Base-by-base conservation (phyloP, 495 filamentous ascomycete genomes). In the Parathielavia hyrcaniae region DNA sequence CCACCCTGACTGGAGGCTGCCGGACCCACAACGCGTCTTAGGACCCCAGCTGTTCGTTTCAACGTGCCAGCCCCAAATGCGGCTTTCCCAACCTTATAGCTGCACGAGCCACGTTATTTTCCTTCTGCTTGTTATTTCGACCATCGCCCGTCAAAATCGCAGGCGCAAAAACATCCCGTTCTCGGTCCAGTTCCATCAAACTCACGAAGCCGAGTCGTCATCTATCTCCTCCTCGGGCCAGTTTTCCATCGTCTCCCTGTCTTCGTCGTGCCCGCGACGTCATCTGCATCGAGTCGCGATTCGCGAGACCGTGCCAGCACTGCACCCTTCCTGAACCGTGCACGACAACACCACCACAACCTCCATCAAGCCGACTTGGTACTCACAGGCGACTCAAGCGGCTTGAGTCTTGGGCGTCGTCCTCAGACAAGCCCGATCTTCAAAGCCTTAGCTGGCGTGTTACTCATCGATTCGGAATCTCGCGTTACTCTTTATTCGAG, bases 81-180 rank as follows among this genome's bases (percentile, higher is more conserved):
- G 53, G 39, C 50, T 60, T 50, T 52, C 55, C 35, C 41, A 52
- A 59, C 46, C 57, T 36, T 44, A n/a, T n/a, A 22, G 43, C 30
- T 52, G 32, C 55, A 38, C 66, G 64, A 66, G 66, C 66, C 63
- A 68, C 59, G 61, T 68, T 66, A 61, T 63, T 65, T 62, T 66
- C 50, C 54, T 51, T 62, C 40, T 22, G 43, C 58, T 44, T 62
- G 32, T 52, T 58, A 59, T 61, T 61, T 55, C 49, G 57, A 51
- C 39, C 53, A 30, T 56, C 47, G 49, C 57, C 57, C 35, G 30
- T 51, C 61, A 34, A 44, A 45, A 48, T 11, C 14, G 45, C 11
- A 1, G 20, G 14, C 47, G 44, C 20, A 34, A 34, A 38, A 44
- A 30, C 40, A 23, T 54, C 17, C 53, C 32, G n/a, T 6, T 17